Percentiles rank a stretch among this genome's conserved stretches.
phyloP scores from a whole-genome alignment of 2,329 filamentous ascomycete species.

The Fusarium napiforme region DNA sequence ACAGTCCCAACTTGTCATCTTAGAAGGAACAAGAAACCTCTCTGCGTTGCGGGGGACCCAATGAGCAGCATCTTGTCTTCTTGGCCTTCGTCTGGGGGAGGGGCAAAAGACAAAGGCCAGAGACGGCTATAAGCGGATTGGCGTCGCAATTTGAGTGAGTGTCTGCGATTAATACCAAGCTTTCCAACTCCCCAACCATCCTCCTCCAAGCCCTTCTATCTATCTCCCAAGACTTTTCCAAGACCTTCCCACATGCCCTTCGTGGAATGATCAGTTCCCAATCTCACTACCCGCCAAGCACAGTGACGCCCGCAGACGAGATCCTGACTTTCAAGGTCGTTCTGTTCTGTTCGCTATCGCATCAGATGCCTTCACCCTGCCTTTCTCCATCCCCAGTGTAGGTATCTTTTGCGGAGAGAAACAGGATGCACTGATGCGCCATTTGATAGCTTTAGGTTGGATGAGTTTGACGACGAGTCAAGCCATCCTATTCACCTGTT shows the following conservation, averaged over 20 bases:
- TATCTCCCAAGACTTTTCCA: conserved; percentile 26
- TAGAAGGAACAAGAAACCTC: conserved; percentile 20
- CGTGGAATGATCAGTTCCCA: conserved; percentile 11
- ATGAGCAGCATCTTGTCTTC: conserved; percentile 13
- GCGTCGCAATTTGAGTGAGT: not conserved
- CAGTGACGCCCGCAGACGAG: conserved; percentile 11
- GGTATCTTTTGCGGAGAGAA: not conserved
- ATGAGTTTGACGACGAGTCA: not conserved
- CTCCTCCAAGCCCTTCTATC: conserved; percentile 13
- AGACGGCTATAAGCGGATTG: conserved; percentile 29
- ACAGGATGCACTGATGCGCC: not conserved
- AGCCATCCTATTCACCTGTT: conserved; percentile 13
- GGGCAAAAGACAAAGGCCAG: conserved; percentile 17
- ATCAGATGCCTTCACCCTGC: not conserved
- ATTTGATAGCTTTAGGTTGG: not conserved
- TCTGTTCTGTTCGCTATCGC: not conserved
- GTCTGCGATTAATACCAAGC: conserved; percentile 26
- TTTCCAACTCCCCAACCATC: conserved; percentile 20
- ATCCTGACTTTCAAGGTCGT: not conserved
- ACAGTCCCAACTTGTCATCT: conserved; percentile 5
- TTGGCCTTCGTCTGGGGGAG: conserved; percentile 39
- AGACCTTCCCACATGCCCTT: conserved; percentile 32
- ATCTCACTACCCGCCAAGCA: conserved; percentile 26
- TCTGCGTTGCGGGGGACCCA: conserved; percentile 25
- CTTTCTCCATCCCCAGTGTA: not conserved